Conservation (phyloP, 2,329 filamentous ascomycete genomes). For the Rhynchosporium secalis region DNA sequence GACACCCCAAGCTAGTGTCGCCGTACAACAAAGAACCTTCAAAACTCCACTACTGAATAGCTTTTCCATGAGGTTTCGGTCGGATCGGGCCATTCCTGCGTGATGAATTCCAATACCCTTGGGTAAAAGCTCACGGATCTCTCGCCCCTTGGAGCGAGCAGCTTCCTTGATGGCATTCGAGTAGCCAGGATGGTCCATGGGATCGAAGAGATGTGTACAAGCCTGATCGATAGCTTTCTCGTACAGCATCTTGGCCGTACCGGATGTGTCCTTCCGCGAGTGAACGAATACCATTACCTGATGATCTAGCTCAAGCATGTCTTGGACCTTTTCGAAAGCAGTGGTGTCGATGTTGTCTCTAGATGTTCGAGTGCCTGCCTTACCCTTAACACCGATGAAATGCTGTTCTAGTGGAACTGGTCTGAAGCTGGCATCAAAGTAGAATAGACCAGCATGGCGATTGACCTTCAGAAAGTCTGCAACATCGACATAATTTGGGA, state of each 20-base stretch:
- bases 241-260: constrained; percentile 80
- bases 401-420: constrained; percentile 96
- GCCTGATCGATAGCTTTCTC: constrained; percentile 83
- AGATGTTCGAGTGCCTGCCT: constrained; percentile 75
- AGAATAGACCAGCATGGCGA: constrained; percentile 87
- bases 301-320: constrained; percentile 89
- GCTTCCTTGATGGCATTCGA: constrained; percentile 79
- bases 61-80: constrained; percentile 93
- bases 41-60: constrained; percentile 90
- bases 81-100: constrained; percentile 91
- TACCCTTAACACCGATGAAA: constrained; percentile 94
- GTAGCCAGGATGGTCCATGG: constrained; percentile 74
- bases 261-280: constrained; percentile 88
- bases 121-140: constrained; percentile 83
- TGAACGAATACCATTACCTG: constrained; percentile 99
- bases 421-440: constrained; percentile 93
- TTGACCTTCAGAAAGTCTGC: constrained; percentile 97
- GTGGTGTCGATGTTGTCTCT: constrained; percentile 86
- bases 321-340: constrained; percentile 89
- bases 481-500: constrained; percentile 96
- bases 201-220: constrained; percentile 81
- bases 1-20: constrained; percentile 97
- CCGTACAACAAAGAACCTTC: constrained; percentile 96
- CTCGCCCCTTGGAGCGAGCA: constrained; percentile 79
- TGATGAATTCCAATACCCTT: constrained; percentile 96